These are phyloP conservation scores for Adansonia rubrostipa DNA, from an alignment of 441 rosid genomes.

Conservation along the genomic window DNA sequence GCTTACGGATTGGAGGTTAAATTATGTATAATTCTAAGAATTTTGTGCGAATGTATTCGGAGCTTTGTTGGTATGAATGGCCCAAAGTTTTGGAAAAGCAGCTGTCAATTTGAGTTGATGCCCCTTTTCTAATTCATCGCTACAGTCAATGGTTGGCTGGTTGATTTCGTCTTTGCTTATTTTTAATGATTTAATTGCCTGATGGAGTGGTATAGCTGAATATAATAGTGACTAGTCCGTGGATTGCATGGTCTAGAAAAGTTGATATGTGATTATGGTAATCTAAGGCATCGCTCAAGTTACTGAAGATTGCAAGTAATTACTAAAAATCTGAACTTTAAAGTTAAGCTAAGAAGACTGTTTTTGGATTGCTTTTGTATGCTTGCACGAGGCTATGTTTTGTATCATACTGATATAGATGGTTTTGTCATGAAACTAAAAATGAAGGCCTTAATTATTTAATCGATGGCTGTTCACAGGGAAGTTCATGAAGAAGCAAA, in stretches of 20 bases:
- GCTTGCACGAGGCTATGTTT: not conserved
- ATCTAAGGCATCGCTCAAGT: not conserved
- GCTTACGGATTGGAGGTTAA: not conserved
- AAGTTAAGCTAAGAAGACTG: not conserved
- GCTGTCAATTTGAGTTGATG: not conserved
- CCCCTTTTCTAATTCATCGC: not conserved
- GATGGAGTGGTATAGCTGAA: not conserved
- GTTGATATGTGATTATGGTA: not conserved
- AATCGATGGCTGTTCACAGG: slow-evolving; percentile 41
- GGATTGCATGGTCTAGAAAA: not conserved
- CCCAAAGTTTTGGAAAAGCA: not conserved
- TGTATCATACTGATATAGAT: not conserved
- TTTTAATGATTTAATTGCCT: slow-evolving; percentile 1
- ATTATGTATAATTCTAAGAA: not conserved
- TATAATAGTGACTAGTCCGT: not conserved
- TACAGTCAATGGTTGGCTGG: not conserved
- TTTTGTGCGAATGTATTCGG: not conserved
- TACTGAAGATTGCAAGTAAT: slow-evolving; percentile 1
- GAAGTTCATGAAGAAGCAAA: slow-evolving; percentile 92
- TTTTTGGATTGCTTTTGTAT: not conserved
- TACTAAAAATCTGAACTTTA: not conserved
- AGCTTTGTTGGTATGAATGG: not conserved
- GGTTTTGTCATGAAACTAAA: not conserved
- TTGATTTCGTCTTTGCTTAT: slow-evolving; percentile 1
- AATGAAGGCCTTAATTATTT: not conserved